phyloP scores from a whole-genome alignment of 495 filamentous ascomycete genomes.

The Daldinia caldariorum region DNA sequence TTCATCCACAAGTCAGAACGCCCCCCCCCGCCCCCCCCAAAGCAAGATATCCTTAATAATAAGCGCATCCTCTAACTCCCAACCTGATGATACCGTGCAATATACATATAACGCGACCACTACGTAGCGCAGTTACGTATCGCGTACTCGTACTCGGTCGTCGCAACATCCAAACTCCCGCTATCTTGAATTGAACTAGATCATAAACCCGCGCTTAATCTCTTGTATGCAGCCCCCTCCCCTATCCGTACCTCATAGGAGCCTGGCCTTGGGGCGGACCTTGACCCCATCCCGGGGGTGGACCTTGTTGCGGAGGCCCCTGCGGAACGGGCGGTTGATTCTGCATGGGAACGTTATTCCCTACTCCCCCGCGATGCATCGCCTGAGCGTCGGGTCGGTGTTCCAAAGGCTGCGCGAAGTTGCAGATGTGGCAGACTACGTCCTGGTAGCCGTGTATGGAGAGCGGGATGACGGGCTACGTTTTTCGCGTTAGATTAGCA shows the following conservation, averaged over 20 bases:
- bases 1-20: conserved; percentile 23
- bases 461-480: conserved; percentile 63
- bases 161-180: not conserved
- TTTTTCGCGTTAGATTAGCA: conserved; percentile 38
- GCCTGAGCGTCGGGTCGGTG: conserved; percentile 62
- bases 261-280: conserved; percentile 41
- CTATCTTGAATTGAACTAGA: not conserved
- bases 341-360: conserved; percentile 56
- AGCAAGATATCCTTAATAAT: conserved; percentile 25
- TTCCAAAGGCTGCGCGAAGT: conserved; percentile 64
- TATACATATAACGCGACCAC: conserved; percentile 13
- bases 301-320: conserved; percentile 10
- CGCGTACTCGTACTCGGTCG: not conserved
- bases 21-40: no score
- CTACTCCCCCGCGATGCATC: conserved; percentile 52
- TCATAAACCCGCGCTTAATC: not conserved
- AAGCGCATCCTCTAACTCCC: conserved; percentile 32
- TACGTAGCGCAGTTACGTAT: not conserved
- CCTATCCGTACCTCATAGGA: conserved; percentile 52
- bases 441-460: conserved; percentile 66
- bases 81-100: conserved; percentile 13
- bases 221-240: not conserved
- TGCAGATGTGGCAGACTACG: conserved; percentile 63
- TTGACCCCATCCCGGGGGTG: conserved; percentile 45
- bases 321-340: conserved; percentile 46